Base-by-base conservation (phyloP, 768 basidiomycete species). In the Kwoniella dendrophila region DNA sequence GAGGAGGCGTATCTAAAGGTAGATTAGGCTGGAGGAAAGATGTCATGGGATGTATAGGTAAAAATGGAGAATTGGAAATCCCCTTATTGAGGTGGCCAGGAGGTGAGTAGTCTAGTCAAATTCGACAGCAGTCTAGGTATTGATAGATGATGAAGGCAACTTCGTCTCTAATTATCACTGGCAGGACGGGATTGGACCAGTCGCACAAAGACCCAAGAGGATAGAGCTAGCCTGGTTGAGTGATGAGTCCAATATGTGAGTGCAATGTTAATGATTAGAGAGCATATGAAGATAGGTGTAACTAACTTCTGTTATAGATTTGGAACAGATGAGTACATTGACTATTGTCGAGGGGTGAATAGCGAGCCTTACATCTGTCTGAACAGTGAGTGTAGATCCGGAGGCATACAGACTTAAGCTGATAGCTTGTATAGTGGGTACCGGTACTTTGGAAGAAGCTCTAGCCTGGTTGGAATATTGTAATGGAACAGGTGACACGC, bases 401-500 rank as follows among this genome's bases (percentile, higher is more conserved):
- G 12, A 26, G 51, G 12, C 8, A 12, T 20, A 10, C 26, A 7
- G 22, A 5, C 16, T 30, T 14, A 18, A 14, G 44, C 60, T 62
- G 57, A 72, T 56, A 3, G 2, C 26, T 14, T 18, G 24, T n/a
- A 14, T 44, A 70, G 68, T 86, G 86, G 86, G 85, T 4, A 86
- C 85, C 0, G 85, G 86, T 3, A 85, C 84, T 0, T 78, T 85
- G 7, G 84, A 85, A 58, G 85, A 86, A 41, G 85, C 85, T 0
- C 75, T 87, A 24, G 82, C 81, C 6, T 86, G 77, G 85, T 59
- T 86, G 16, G 86, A 87, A 63, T 87, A 86, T 73, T 86, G 85
- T 71, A 86, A 86, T 62, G 83, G 84, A 0, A 80, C 76, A 0
- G 79, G 80, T 1, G 75, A 81, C 58, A 81, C 81, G 8, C 63